These are phyloP conservation scores for Penicillium antarcticum DNA, from an alignment of 495 filamentous ascomycete genomes.

Conservation along the genomic window DNA sequence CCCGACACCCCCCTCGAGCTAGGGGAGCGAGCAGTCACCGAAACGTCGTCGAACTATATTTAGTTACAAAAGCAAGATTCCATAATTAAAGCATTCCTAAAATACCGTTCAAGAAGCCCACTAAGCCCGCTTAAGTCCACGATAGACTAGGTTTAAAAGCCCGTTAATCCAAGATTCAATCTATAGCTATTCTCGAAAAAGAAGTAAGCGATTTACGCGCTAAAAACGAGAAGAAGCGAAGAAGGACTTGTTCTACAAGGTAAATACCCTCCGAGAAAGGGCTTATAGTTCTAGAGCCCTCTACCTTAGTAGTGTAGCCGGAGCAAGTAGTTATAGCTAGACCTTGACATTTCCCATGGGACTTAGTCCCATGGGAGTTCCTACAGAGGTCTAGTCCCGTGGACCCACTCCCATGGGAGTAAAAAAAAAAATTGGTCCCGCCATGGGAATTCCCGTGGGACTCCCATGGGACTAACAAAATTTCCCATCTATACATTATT, in stretches of 20 bases:
- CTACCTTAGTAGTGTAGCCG: too few species aligned
- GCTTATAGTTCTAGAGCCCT: background rate
- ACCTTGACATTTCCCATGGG: too few species aligned
- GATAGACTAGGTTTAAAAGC: slow-evolving; percentile 6
- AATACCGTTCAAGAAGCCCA: background rate
- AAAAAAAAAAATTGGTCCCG: too few species aligned
- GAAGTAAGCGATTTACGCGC: background rate
- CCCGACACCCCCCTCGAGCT: slow-evolving; percentile 1
- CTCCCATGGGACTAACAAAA: too few species aligned
- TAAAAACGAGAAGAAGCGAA: background rate
- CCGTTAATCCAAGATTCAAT: background rate
- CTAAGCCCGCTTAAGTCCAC: background rate
- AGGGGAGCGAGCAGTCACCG: background rate
- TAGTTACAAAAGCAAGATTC: slow-evolving; percentile 3
- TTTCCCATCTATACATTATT: too few species aligned
- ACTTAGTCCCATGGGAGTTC: too few species aligned
- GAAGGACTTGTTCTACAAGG: background rate
- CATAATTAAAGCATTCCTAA: background rate
- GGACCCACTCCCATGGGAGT: too few species aligned
- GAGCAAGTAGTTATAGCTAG: too few species aligned
- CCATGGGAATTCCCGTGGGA: too few species aligned
- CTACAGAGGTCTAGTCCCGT: too few species aligned
- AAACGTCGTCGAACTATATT: background rate
- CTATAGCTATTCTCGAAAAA: background rate
- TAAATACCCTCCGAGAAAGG: background rate